phyloP scores from a whole-genome alignment of 495 filamentous ascomycete genomes.

The Paragyromitra xinjiangensis region DNA sequence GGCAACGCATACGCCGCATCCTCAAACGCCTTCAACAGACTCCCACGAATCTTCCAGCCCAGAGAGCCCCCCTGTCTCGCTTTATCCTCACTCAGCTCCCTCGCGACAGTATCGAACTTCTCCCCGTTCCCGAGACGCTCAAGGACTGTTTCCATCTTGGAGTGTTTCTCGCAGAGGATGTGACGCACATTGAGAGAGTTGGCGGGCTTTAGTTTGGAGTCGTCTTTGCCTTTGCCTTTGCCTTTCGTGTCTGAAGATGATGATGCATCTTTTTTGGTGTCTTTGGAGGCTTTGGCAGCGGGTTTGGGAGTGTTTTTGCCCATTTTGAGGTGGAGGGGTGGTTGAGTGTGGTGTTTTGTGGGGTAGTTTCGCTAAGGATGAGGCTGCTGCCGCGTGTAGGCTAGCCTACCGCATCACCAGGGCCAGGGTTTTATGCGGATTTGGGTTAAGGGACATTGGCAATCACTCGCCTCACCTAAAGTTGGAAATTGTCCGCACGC shows the following conservation, averaged over 20 bases:
- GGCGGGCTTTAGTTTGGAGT: conserved; percentile 52
- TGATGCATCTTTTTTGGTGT: conserved; percentile 37
- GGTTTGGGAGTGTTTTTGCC: conserved; percentile 43
- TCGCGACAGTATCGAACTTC: conserved; percentile 54
- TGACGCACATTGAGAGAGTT: conserved; percentile 57
- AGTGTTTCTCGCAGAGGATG: conserved; percentile 57
- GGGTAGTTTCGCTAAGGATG: neutral
- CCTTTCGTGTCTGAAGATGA: conserved; percentile 33
- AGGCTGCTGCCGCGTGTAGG: neutral
- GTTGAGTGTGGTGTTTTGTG: conserved; percentile 4
- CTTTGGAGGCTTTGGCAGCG: conserved; percentile 26
- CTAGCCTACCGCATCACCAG: neutral
- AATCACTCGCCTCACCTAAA: neutral
- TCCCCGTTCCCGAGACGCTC: conserved; percentile 54
- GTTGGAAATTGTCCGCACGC: no score
- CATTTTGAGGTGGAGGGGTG: conserved; percentile 8
- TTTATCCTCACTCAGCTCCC: conserved; percentile 56
- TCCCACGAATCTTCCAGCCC: conserved; percentile 56
- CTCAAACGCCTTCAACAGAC: conserved; percentile 55
- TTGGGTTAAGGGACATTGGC: neutral
- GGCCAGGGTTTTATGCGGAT: conserved; percentile 9
- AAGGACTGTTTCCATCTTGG: conserved; percentile 50
- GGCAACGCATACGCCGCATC: conserved; percentile 53
- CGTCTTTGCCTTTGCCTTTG: conserved; percentile 47
- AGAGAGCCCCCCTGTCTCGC: conserved; percentile 55